Conservation (phyloP, 805 yeast genomes). For the Kuraishia borneana region DNA sequence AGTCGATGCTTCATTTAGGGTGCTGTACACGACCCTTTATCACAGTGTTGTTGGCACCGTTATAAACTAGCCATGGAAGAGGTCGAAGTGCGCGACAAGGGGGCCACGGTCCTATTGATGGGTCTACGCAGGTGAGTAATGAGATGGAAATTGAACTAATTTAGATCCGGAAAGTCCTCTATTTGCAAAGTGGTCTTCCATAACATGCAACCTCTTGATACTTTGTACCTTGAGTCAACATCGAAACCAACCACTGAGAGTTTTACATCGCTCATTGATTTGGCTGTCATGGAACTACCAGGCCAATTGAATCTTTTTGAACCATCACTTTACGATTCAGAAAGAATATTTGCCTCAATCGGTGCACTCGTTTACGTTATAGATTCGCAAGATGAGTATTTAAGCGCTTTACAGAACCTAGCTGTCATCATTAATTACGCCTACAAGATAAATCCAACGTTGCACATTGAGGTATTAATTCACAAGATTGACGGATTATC, state of each 20-base stretch:
- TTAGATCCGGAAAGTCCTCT: constrained; percentile 86
- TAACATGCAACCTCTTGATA: constrained; percentile 91
- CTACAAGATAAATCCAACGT: constrained; percentile 67
- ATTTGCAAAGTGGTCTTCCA: constrained; percentile 94
- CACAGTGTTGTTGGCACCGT: no score
- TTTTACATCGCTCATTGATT: constrained; percentile 72
- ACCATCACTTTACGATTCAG: constrained; percentile 65
- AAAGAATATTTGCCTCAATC: constrained; percentile 63
- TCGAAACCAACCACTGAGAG: constrained; percentile 80
- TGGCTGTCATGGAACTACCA: constrained; percentile 88
- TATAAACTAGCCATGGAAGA: neutral
- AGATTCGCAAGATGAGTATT: constrained; percentile 91
- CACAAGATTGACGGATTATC: constrained; percentile 94
- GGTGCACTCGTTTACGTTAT: constrained; percentile 92
- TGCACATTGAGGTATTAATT: constrained; percentile 84
- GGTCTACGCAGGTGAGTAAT: constrained; percentile 56
- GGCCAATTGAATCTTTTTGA: constrained; percentile 89
- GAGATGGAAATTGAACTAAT: neutral
- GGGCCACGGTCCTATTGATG: constrained; percentile 80
- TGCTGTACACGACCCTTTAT: no score
- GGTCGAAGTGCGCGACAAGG: constrained; percentile 21
- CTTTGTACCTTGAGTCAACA: constrained; percentile 82
- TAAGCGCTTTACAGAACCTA: constrained; percentile 81
- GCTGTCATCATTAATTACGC: constrained; percentile 86
- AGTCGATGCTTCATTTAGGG: no score